Conservation (phyloP, 345 rosid species). For the Dipteronia sinensis region DNA sequence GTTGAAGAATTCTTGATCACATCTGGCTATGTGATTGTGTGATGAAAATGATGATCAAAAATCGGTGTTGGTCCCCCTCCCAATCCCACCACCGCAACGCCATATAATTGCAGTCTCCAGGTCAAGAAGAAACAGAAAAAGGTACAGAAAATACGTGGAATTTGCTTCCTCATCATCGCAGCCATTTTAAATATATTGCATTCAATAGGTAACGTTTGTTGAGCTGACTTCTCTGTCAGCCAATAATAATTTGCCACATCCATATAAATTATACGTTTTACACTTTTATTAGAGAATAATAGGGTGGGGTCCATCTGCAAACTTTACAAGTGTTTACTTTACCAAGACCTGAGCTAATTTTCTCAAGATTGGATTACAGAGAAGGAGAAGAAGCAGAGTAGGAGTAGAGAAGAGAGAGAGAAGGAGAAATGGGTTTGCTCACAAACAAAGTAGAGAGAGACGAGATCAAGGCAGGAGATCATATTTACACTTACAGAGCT, state of each 20-base stretch:
- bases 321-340: background rate
- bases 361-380: background rate
- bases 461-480: slow-evolving; percentile 86
- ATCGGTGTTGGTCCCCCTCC: background rate
- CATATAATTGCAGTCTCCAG: background rate
- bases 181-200: no score
- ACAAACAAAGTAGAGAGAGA: slow-evolving; percentile 72
- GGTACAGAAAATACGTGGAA: background rate
- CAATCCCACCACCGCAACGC: background rate
- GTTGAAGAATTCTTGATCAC: background rate
- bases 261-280: background rate
- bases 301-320: background rate
- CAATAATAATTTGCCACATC: slow-evolving; percentile 25
- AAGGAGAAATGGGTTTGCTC: slow-evolving; percentile 75
- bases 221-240: slow-evolving; percentile 11
- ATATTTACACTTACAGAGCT: slow-evolving; percentile 95
- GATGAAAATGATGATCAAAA: background rate
- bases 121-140: background rate
- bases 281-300: background rate
- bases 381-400: background rate
- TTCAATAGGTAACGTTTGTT: slow-evolving; percentile 21
- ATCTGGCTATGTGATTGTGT: background rate
- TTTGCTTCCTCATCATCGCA: background rate
- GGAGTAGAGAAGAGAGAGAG: background rate
- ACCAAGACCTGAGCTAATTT: background rate